Evolutionary conservation across 148 eudicot genomes (phyloP).

Genomic region (Hydrangea macrophylla): DNA sequence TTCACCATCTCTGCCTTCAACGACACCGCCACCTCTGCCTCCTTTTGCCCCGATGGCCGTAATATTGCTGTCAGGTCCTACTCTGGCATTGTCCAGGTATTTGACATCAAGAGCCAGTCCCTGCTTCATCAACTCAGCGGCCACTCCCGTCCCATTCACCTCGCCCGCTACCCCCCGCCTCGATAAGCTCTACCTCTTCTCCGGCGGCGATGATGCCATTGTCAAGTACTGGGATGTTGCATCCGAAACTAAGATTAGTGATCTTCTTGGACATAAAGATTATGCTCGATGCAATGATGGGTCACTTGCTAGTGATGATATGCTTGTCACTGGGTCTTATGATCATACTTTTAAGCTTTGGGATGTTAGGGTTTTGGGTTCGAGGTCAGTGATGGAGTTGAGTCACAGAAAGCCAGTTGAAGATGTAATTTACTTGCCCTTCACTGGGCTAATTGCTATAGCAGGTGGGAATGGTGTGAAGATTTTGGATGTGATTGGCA

Average conservation of each 20-base stretch:
- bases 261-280: constrained; percentile 75
- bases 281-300: constrained; percentile 64
- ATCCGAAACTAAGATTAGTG: constrained; percentile 28
- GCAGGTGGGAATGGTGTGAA: constrained; percentile 81
- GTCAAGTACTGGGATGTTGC: constrained; percentile 90
- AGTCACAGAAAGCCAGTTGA: constrained; percentile 85
- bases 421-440: constrained; percentile 67
- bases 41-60: constrained; percentile 67
- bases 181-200: constrained; percentile 60
- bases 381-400: constrained; percentile 44
- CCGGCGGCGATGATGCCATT: constrained; percentile 71
- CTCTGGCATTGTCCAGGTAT: constrained; percentile 54
- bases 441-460: constrained; percentile 76
- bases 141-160: constrained; percentile 58
- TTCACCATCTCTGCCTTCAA: constrained; percentile 48
- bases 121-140: constrained; percentile 50
- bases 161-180: constrained; percentile 51
- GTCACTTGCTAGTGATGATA: constrained; percentile 62
- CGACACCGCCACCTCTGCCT: constrained; percentile 60
- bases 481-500: constrained; percentile 94
- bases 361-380: constrained; percentile 64
- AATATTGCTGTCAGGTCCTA: constrained; percentile 61
- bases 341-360: constrained; percentile 81
- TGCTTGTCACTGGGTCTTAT: constrained; percentile 80
- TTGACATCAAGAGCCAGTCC: constrained; percentile 49